phyloP scores from a whole-genome alignment of 2,329 filamentous ascomycete species.

The Thelonectria olida region DNA sequence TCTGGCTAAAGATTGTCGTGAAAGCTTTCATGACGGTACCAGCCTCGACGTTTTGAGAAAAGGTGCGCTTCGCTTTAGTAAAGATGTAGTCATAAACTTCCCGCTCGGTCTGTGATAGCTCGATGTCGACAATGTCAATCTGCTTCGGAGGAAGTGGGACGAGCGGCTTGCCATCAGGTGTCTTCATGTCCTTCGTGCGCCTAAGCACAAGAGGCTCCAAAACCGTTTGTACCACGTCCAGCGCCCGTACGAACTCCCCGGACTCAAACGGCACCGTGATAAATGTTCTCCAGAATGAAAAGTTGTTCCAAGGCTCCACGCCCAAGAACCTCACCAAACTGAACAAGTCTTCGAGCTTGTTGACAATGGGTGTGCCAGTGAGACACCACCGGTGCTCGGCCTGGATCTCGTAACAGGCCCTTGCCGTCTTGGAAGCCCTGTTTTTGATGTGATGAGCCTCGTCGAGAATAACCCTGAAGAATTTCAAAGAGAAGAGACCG shows the following conservation, averaged over 20 bases:
- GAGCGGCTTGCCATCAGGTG: slow-evolving; percentile 77
- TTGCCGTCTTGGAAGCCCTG: slow-evolving; percentile 89
- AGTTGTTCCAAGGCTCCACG: slow-evolving; percentile 98
- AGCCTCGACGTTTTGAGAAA: slow-evolving; percentile 86
- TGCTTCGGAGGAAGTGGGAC: slow-evolving; percentile 84
- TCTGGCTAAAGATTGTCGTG: slow-evolving; percentile 97
- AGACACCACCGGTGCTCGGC: slow-evolving; percentile 91
- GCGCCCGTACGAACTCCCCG: slow-evolving; percentile 89
- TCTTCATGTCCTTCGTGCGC: slow-evolving; percentile 98
- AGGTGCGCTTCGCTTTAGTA: slow-evolving; percentile 81
- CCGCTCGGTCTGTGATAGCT: slow-evolving; percentile 84
- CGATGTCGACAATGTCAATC: slow-evolving; percentile 86
- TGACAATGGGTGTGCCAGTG: slow-evolving; percentile 96
- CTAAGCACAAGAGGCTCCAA: slow-evolving; percentile 94
- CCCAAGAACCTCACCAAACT: slow-evolving; percentile 90
- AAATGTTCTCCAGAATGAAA: slow-evolving; percentile 99
- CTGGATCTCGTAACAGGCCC: slow-evolving; percentile 90
- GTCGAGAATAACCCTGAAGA: slow-evolving; percentile 94
- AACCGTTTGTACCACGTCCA: slow-evolving; percentile 97
- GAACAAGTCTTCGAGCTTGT: slow-evolving; percentile 93
- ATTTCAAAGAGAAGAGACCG: slow-evolving; percentile 90
- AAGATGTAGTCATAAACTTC: slow-evolving; percentile 95
- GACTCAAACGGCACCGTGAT: slow-evolving; percentile 98
- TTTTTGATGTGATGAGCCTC: slow-evolving; percentile 96
- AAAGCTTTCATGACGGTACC: slow-evolving; percentile 95